Evolutionary conservation across 2,329 filamentous ascomycete species (phyloP).

Genomic region (Aspergillus ustus): DNA sequence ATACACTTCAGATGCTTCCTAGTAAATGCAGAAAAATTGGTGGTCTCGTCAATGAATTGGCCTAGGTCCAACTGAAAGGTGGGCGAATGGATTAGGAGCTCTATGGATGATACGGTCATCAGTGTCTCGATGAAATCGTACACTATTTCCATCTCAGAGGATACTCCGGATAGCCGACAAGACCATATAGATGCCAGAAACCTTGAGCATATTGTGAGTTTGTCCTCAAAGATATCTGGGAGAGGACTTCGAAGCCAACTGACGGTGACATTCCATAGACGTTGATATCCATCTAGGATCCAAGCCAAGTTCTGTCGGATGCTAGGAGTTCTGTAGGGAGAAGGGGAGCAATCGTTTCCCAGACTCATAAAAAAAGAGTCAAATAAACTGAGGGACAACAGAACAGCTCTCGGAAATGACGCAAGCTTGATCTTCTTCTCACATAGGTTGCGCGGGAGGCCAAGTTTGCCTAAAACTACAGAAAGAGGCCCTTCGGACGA

Average conservation of each 20-base stretch:
- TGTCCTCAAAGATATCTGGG: conserved; percentile 22
- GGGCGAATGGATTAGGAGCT: conserved; percentile 27
- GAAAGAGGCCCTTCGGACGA: conserved; percentile 30
- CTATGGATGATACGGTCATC: conserved; percentile 33
- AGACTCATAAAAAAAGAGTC: conserved; percentile 36
- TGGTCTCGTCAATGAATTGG: conserved; percentile 34
- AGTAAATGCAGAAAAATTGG: conserved; percentile 25
- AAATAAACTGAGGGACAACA: conserved; percentile 35
- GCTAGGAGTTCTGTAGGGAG: conserved; percentile 26
- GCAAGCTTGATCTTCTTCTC: conserved; percentile 32
- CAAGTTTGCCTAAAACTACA: conserved; percentile 36
- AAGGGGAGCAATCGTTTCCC: conserved; percentile 11
- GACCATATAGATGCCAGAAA: conserved; percentile 32
- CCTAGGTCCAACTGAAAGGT: conserved; percentile 37
- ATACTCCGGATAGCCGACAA: conserved; percentile 28
- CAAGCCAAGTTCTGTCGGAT: conserved; percentile 40
- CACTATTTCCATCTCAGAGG: conserved; percentile 34
- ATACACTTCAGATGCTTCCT: conserved; percentile 27
- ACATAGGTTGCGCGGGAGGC: conserved; percentile 36
- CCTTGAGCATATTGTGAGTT: conserved; percentile 29
- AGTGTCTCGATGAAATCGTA: conserved; percentile 38
- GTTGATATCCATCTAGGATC: conserved; percentile 39
- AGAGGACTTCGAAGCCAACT: conserved; percentile 31
- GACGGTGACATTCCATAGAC: conserved; percentile 37
- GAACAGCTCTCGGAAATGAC: conserved; percentile 31